Percentiles rank a stretch among this genome's conserved stretches.
Conservation (phyloP, 345 rosid species). For the Moricandia arvensis region DNA sequence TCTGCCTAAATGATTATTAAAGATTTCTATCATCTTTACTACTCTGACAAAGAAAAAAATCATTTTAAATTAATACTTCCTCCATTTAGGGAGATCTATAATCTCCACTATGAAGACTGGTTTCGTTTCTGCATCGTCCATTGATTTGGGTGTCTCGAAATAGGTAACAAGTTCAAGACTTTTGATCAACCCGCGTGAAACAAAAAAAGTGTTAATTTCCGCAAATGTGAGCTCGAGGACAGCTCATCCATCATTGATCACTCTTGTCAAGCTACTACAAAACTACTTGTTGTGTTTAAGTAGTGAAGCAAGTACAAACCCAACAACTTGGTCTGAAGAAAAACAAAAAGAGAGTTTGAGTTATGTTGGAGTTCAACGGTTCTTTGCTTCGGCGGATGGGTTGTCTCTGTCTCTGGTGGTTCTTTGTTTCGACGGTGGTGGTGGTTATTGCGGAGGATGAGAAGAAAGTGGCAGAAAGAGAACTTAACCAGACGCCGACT, state of each 20-base stretch:
- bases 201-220: background rate
- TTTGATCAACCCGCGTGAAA: constrained; percentile 33
- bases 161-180: constrained; percentile 13
- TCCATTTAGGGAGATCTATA: constrained; percentile 3
- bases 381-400: constrained; percentile 23
- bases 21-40: background rate
- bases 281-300: constrained; percentile 15
- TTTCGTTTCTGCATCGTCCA: constrained; percentile 1
- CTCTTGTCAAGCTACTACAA: constrained; percentile 11
- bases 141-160: constrained; percentile 15
- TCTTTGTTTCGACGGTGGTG: constrained; percentile 32
- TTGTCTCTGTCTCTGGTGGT: constrained; percentile 23
- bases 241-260: constrained; percentile 23
- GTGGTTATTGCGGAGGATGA: constrained; percentile 35
- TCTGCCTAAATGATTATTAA: constrained; percentile 8
- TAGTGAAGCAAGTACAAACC: constrained; percentile 21
- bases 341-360: background rate
- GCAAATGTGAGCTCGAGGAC: constrained; percentile 25
- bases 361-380: constrained; percentile 11
- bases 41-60: background rate
- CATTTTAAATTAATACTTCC: background rate
- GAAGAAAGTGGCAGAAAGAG: constrained; percentile 33
- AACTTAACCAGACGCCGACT: constrained; percentile 77
- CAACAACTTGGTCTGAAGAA: background rate
- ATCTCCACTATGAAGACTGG: background rate